These are phyloP conservation scores for Albugo laibachii DNA, from an alignment of 352 stramenopile genomes.

Conservation along the genomic window DNA sequence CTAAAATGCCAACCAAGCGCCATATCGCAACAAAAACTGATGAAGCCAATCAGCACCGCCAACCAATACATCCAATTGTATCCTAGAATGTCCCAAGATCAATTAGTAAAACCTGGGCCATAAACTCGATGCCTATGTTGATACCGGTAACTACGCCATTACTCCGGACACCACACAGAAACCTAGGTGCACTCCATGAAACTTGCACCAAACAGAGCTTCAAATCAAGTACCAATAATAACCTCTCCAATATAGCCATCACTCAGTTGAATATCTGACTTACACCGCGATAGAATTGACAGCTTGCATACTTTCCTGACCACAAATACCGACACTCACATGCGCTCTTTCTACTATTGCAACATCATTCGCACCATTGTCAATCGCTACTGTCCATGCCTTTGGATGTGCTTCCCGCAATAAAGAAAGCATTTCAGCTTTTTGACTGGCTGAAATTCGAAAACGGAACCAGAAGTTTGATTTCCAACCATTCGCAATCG, in stretches of 20 bases:
- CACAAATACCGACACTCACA: constrained; percentile 94
- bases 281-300: no score
- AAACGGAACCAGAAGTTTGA: constrained; percentile 8
- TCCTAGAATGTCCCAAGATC: constrained; percentile 65
- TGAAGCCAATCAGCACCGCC: constrained; percentile 29
- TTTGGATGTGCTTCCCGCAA: constrained; percentile 24
- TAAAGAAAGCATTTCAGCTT: constrained; percentile 58
- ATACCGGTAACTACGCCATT: constrained; percentile 36
- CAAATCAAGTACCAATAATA: constrained; percentile 86
- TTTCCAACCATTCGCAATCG: not conserved
- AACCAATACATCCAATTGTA: constrained; percentile 61
- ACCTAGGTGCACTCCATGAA: constrained; percentile 38
- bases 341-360: constrained; percentile 97
- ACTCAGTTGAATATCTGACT: no score
- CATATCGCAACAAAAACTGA: constrained; percentile 45
- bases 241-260: constrained; percentile 84
- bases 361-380: constrained; percentile 97
- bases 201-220: constrained; percentile 79
- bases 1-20: constrained; percentile 46
- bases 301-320: constrained; percentile 93
- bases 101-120: constrained; percentile 27
- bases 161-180: constrained; percentile 32
- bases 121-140: constrained; percentile 38
- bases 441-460: constrained; percentile 64
- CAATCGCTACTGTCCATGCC: constrained; percentile 88